Evolutionary conservation across 108 stramenopile species (phyloP), one percentile per base, ranked within the genome.

Genomic region (Licmophora abbreviata): DNA sequence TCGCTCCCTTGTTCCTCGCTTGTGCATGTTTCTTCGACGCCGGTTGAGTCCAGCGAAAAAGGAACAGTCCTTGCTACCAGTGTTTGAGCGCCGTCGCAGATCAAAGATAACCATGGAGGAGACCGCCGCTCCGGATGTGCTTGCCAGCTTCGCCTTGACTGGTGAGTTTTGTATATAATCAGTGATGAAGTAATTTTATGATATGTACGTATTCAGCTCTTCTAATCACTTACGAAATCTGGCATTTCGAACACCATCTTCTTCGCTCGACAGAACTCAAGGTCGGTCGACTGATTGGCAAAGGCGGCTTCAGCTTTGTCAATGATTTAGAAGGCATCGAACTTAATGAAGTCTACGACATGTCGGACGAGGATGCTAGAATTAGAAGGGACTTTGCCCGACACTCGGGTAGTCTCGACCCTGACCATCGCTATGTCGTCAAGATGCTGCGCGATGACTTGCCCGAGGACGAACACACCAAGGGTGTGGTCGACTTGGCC

Each of bases 401-500:
- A 12, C 34, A 52, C 32, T 55, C 17, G 17, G 15, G 30, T 27
- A 52, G 40, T 30, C 10, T 58, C 3, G 57, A 15, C 18, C 35
- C 47, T 43, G 17, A 35, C 26, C 26, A 32, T 29, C 55, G 66
- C 4, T 91, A 68, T 60, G 89, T 87, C 30, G 25, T 87, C 15
- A 91, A 91, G 69, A 80, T 63, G 15, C 66, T 91, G 6, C 82
- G 89, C 7, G 63, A 64, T 7, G 89, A 91, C 53, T 61, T 91
- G 15, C 78, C 77, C 9, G 83, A 82, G 44, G 85, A 91, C 43
- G 89, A 91, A 54, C 63, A 85, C 33, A 59, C 64, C 44, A 91
- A 91, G 74, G 90, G 90, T 29, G 68, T 92, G 35, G 69, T 83
- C 15, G 90, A 92, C 68, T 53, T 92, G 27, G 90, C 90, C 21